phyloP scores from a whole-genome alignment of 78 protist genomes.

The Planoprotostelium fungivorum region DNA sequence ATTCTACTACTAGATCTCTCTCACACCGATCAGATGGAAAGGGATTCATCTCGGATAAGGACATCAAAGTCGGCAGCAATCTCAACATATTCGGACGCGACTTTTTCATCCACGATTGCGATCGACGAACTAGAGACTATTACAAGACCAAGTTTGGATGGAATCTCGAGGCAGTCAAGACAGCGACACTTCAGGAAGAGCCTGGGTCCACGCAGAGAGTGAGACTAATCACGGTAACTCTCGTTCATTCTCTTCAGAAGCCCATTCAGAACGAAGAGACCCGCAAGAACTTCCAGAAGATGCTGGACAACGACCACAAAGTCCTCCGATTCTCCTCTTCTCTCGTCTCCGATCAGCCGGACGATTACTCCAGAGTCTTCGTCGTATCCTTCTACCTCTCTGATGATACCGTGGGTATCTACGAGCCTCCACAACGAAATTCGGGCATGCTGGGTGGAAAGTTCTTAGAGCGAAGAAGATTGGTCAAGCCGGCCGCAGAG shows the following conservation, averaged over 20 bases:
- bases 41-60: not conserved
- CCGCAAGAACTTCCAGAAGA: slow-evolving; percentile 4
- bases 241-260: not conserved
- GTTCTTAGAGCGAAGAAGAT: slow-evolving; percentile 20
- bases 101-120: slow-evolving; percentile 31
- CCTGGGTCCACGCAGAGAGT: not conserved
- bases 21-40: not conserved
- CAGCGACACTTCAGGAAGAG: not conserved
- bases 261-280: slow-evolving; percentile 22
- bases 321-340: slow-evolving; percentile 48
- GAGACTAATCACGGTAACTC: not conserved
- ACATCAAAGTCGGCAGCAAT: slow-evolving; percentile 10
- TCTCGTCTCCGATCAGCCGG: not conserved
- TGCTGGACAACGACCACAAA: slow-evolving; percentile 20
- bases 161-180: not conserved
- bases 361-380: slow-evolving; percentile 44
- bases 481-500: not conserved
- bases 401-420: slow-evolving; percentile 53
- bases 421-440: slow-evolving; percentile 48
- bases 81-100: slow-evolving; percentile 21
- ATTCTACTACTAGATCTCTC: not conserved
- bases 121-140: slow-evolving; percentile 25
- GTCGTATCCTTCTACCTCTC: slow-evolving; percentile 53
- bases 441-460: slow-evolving; percentile 56
- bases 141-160: slow-evolving; percentile 5